Conservation (phyloP, 192 early-diverging fungal species). For the Umbelopsis vinacea region DNA sequence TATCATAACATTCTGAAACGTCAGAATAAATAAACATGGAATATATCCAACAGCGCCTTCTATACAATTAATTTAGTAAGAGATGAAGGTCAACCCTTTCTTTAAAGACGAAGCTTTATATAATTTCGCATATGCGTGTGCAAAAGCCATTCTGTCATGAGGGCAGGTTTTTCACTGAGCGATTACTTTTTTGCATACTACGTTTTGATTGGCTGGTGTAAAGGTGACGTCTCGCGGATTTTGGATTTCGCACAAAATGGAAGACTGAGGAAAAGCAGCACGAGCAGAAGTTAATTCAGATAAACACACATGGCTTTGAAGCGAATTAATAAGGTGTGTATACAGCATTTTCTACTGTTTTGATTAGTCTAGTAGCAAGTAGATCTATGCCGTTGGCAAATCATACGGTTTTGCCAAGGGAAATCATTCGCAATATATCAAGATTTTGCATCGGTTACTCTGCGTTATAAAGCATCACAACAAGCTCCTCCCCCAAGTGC, state of each 20-base stretch:
- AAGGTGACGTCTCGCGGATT: constrained; percentile 18
- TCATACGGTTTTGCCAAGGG: neutral
- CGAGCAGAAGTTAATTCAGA: constrained; percentile 12
- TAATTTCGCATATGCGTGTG: too few species aligned
- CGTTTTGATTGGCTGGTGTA: neutral
- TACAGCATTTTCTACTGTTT: constrained; percentile 28
- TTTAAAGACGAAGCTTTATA: too few species aligned
- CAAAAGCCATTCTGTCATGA: too few species aligned
- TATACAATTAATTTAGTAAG: too few species aligned
- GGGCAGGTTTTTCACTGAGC: too few species aligned
- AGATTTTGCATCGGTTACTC: neutral
- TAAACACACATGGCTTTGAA: constrained; percentile 85
- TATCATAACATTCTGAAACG: neutral
- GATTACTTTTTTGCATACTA: too few species aligned
- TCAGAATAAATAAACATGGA: neutral
- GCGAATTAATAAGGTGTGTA: constrained; percentile 96
- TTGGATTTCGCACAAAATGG: constrained; percentile 21
- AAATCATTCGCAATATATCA: constrained; percentile 31
- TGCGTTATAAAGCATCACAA: neutral
- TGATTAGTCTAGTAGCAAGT: neutral
- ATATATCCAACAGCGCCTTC: too few species aligned
- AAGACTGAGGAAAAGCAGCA: neutral
- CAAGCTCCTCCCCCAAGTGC: neutral
- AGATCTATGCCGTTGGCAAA: neutral
- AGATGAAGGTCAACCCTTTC: too few species aligned